Evolutionary conservation across 331 rosid genomes (phyloP).

Genomic region (Prunus yedoensis): DNA sequence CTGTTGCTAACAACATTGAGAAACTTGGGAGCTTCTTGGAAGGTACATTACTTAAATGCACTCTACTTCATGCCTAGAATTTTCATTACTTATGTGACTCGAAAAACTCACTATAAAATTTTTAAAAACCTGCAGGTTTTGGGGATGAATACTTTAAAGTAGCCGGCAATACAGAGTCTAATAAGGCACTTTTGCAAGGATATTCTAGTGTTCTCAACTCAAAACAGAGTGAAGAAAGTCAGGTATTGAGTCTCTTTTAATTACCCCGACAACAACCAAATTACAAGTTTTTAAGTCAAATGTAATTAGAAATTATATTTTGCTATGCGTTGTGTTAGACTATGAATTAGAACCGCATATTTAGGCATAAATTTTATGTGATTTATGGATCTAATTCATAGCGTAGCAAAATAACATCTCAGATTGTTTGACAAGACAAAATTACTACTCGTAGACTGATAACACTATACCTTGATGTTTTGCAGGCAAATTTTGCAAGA

Average conservation of each 20-base stretch:
- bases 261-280: too few species aligned
- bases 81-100: background rate
- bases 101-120: background rate
- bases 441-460: background rate
- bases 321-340: background rate
- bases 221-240: conserved; percentile 38
- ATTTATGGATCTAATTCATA: background rate
- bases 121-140: conserved; percentile 32
- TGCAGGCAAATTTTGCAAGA: conserved; percentile 48
- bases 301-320: background rate
- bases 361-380: background rate
- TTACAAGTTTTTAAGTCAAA: too few species aligned
- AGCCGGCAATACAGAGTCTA: conserved; percentile 12
- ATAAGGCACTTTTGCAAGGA: conserved; percentile 28
- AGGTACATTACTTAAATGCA: conserved; percentile 20
- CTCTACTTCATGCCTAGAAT: background rate
- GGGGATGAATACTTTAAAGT: conserved; percentile 35
- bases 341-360: background rate
- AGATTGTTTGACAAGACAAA: background rate
- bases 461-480: background rate
- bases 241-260: conserved; percentile 24
- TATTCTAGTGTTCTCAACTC: conserved; percentile 43
- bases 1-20: conserved; percentile 32
- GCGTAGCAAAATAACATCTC: too few species aligned
- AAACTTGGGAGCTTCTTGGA: conserved; percentile 39